Evolutionary conservation across 106 monocot species (phyloP).

Genomic region (Amphibolis antarctica): DNA sequence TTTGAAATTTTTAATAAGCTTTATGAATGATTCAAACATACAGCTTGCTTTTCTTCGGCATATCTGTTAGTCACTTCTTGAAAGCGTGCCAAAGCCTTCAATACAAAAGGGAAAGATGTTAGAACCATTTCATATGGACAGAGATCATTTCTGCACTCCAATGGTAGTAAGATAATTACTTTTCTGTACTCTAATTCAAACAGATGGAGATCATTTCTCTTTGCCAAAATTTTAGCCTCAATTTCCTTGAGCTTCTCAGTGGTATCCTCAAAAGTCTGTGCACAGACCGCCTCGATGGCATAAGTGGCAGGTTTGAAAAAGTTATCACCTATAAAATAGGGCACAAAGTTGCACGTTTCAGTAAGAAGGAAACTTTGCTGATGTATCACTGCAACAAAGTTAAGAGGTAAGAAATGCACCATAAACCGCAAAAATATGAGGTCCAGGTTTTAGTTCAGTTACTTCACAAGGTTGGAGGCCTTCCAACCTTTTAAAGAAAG

Average conservation of each 20-base stretch:
- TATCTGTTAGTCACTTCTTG: constrained; percentile 84
- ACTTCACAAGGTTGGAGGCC: constrained; percentile 94
- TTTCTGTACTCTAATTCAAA: constrained; percentile 94
- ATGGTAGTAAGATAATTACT: constrained; percentile 12
- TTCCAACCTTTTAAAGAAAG: constrained; percentile 92
- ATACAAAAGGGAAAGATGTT: background rate
- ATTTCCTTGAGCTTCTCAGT: constrained; percentile 72
- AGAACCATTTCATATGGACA: background rate
- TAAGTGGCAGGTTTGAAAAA: constrained; percentile 88
- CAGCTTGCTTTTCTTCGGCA: constrained; percentile 69
- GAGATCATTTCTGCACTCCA: background rate
- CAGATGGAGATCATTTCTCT: constrained; percentile 78
- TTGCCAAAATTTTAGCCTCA: constrained; percentile 58
- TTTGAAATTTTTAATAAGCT: no score
- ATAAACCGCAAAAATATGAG: constrained; percentile 97
- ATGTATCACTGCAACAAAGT: background rate
- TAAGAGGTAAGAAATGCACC: constrained; percentile 30
- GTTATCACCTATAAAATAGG: constrained; percentile 56
- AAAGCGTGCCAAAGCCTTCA: constrained; percentile 76
- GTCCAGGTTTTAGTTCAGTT: constrained; percentile 78
- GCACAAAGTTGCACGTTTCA: background rate
- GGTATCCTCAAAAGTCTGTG: constrained; percentile 56
- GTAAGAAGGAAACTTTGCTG: background rate
- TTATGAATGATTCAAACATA: constrained; percentile 35
- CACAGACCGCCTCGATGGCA: constrained; percentile 75